Conservation (phyloP, 495 filamentous ascomycete species). For the Annulohypoxylon moriforme region DNA sequence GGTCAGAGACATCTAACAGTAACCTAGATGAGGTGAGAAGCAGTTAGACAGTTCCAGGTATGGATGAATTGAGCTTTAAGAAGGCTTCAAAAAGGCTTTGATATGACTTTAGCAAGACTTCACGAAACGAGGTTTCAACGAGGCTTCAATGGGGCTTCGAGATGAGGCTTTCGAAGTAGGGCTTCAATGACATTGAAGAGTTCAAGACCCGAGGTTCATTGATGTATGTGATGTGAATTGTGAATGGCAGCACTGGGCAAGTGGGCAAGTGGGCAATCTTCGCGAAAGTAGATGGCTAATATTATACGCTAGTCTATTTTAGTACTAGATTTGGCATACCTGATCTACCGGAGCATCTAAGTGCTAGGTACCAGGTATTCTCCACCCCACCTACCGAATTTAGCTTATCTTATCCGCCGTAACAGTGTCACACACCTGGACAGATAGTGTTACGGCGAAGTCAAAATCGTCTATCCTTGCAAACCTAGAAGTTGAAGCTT, state of each 20-base stretch:
- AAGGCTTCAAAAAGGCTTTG: no score
- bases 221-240: no score
- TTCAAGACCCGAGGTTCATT: background rate
- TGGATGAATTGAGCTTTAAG: no score
- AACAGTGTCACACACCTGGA: no score
- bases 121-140: no score
- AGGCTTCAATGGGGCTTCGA: no score
- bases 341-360: slow-evolving; percentile 17
- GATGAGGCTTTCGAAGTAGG: no score
- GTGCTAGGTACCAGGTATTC: background rate
- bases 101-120: no score
- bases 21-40: background rate
- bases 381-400: slow-evolving; percentile 37
- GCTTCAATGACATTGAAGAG: background rate
- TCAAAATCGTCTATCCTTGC: slow-evolving; percentile 1
- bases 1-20: no score
- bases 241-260: no score
- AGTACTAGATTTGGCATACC: background rate
- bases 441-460: background rate
- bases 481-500: slow-evolving; percentile 2
- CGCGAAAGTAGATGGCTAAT: background rate
- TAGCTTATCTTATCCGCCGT: slow-evolving; percentile 21
- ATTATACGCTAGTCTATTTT: background rate
- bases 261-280: no score
- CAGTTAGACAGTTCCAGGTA: no score